Percentiles rank a stretch among this genome's conserved stretches.
Evolutionary conservation across 2,329 filamentous ascomycete genomes (phyloP).

Genomic region (Dactylonectria estremocensis): DNA sequence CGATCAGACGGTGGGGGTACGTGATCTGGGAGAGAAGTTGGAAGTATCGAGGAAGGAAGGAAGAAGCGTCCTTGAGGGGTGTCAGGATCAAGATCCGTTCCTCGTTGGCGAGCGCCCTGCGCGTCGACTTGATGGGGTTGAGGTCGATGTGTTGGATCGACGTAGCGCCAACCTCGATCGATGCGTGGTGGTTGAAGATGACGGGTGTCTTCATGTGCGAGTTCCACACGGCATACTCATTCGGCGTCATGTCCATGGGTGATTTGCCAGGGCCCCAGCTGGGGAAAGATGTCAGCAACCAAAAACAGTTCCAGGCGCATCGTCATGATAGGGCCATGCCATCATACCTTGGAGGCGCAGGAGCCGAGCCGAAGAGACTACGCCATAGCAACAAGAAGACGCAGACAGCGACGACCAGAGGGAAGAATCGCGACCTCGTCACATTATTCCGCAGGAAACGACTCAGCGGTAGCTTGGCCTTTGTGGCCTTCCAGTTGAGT

Average conservation of each 20-base stretch:
- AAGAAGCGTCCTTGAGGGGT: conserved; percentile 89
- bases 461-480: conserved; percentile 82
- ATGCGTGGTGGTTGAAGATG: conserved; percentile 94
- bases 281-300: conserved; percentile 38
- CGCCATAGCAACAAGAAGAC: conserved; percentile 89
- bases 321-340: conserved; percentile 1
- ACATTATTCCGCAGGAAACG: conserved; percentile 80
- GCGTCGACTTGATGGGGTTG: conserved; percentile 86
- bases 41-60: conserved; percentile 90
- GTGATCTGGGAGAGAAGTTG: conserved; percentile 91
- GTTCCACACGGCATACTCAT: conserved; percentile 92
- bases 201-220: conserved; percentile 92
- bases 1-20: conserved; percentile 95
- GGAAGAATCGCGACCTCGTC: conserved; percentile 83
- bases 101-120: conserved; percentile 82
- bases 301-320: conserved; percentile 43
- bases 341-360: conserved; percentile 89
- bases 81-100: conserved; percentile 94
- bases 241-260: conserved; percentile 95
- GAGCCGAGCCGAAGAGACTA: conserved; percentile 83
- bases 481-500: conserved; percentile 93
- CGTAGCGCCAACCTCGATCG: conserved; percentile 85
- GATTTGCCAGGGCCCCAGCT: conserved; percentile 96
- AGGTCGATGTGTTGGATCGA: conserved; percentile 87
- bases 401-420: conserved; percentile 79